Evolutionary conservation across 116 monocot species (phyloP), one percentile per base, ranked within the genome.

Genomic region (Trichopus zeylanicus): DNA sequence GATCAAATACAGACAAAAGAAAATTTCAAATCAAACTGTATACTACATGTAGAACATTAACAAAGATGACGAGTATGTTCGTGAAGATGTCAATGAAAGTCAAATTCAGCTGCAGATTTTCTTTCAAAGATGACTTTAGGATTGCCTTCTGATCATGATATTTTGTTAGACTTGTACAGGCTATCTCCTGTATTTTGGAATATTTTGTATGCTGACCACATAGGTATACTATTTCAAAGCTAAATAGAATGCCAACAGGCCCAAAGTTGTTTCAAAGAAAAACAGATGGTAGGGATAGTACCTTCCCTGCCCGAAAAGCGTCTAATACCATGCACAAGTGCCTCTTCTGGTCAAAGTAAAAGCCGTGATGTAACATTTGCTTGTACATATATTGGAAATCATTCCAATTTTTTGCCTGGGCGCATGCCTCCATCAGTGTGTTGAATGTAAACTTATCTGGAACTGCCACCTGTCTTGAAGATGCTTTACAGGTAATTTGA

Each of bases 371-470:
- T 53, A 97, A 55, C 97, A 97, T 97, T 70, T 87, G 67, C 30
- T 29, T 27, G 65, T 81, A 97, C 4, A 23, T 55, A 68, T 76
- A 51, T 52, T 77, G 77, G 75, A 91, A 84, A 69, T 84, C 80
- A 65, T 97, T 71, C 90, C 86, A 97, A 5, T 79, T 74, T 48
- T 67, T 69, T 7, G 39, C 20, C 52, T 68, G 39, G 16, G 62
- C 70, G 61, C 81, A 86, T 35, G 73, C 74, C 52, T 97, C 97
- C 67, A 91, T 75, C 85, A 97, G 84, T 46, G 75, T 87, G 68
- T 91, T 91, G 70, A 97, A 97, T 55, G 87, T 87, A 53, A 77
- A 97, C 54, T 85, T 97, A 71, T 97, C 91, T 6, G 91, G 85
- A 66, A 75, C 42, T 27, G 71, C 74, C 66, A 66, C 84, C 26